A percentile compares a stretch with the other conserved stretches of the same genome.
Evolutionary conservation across 129 eudicot genomes (phyloP).

Genomic region (Flaveria sonorensis): DNA sequence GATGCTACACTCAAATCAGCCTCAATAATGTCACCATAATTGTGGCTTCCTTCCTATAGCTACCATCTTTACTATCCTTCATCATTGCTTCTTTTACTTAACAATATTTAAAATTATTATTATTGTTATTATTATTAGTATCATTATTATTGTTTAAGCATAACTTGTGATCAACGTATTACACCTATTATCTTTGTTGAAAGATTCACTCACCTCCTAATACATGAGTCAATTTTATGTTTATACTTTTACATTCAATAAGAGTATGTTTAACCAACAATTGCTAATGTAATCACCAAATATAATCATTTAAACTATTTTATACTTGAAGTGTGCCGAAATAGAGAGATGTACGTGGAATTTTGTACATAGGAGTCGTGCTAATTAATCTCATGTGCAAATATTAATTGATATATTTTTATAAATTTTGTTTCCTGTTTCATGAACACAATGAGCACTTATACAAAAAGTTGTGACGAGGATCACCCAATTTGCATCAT

Average conservation of each 20-base stretch:
- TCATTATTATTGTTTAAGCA: no score
- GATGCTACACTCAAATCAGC: neutral
- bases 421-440: neutral
- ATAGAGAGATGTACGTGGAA: no score
- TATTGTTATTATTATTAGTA: no score
- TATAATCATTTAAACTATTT: no score
- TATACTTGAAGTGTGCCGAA: no score
- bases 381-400: neutral
- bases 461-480: neutral
- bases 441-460: slow-evolving; percentile 1
- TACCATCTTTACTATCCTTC: slow-evolving; percentile 14
- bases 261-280: no score
- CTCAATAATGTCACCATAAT: slow-evolving; percentile 35
- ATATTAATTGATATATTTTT: neutral
- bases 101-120: neutral
- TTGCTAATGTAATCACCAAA: no score
- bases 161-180: no score
- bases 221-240: neutral
- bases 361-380: neutral
- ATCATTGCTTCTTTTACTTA: slow-evolving; percentile 2
- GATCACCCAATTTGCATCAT: slow-evolving; percentile 14
- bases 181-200: no score
- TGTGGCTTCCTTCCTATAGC: slow-evolving; percentile 28
- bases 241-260: no score
- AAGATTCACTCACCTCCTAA: no score